Conservation (phyloP, 768 basidiomycete species). For the Termitomyces sp. region DNA sequence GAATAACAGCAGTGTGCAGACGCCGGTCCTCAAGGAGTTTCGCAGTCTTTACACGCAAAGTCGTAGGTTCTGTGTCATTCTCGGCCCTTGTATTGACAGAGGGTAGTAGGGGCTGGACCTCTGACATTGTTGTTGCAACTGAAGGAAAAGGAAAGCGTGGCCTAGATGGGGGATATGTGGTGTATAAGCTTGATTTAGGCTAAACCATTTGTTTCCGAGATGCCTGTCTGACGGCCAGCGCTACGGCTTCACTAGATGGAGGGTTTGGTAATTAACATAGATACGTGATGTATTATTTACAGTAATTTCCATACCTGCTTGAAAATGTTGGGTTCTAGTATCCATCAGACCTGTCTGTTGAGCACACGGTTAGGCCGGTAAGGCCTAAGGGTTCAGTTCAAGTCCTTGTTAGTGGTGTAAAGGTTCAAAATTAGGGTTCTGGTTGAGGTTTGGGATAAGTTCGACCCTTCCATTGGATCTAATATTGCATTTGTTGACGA, state of each 20-base stretch:
- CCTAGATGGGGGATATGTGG: background rate
- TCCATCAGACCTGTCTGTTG: too few relatives aligned
- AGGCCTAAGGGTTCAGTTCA: too few relatives aligned
- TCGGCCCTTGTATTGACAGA: conserved; percentile 4
- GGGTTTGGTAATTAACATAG: too few relatives aligned
- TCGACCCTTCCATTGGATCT: too few relatives aligned
- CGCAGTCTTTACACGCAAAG: conserved; percentile 32
- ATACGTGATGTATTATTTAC: too few relatives aligned
- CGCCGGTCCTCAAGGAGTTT: conserved; percentile 43
- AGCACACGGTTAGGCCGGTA: too few relatives aligned
- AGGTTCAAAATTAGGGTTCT: too few relatives aligned
- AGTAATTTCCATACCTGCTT: too few relatives aligned
- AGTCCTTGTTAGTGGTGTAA: too few relatives aligned
- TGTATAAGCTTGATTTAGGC: background rate
- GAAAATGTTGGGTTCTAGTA: too few relatives aligned
- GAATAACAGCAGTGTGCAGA: conserved; percentile 53
- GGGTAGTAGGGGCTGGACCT: conserved; percentile 43
- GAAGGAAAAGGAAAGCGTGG: background rate
- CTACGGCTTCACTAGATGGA: background rate
- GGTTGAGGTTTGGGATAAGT: too few relatives aligned
- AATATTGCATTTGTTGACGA: too few relatives aligned
- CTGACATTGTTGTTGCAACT: conserved; percentile 26
- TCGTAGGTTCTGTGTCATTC: background rate
- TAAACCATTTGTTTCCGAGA: background rate
- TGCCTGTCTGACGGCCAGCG: background rate